Evolutionary conservation across 106 monocot genomes (phyloP), one percentile per base, ranked within the genome.

Genomic region (Allium cepa): DNA sequence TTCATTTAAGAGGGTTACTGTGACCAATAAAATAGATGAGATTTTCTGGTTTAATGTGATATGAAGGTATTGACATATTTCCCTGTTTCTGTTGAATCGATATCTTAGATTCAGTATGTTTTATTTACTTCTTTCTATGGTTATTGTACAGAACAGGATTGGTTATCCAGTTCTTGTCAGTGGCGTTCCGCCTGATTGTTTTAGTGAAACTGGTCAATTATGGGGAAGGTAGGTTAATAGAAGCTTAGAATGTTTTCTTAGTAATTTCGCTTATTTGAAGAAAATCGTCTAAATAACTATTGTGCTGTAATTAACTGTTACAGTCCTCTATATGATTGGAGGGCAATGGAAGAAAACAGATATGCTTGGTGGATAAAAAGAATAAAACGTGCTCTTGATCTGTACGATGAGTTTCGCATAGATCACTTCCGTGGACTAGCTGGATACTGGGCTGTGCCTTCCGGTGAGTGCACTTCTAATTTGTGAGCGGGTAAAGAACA

Each of bases 261-360:
- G 13, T 53, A 53, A 10, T 53, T 53, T 22, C 22, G 22, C 22
- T 22, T 22, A 22, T 22, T 22, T 22, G 22, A 22, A 22, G 22
- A 22, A 22, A 22, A 22, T 22, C 22, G 1, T 22, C 22, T 22
- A 22, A 22, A 22, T 22, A 22, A 1, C 22, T 22, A 22, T 45
- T 62, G 26, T 56, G 17, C 50, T 62, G 46, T 46, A 13, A 73
- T 80, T 47, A 46, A 14, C 27, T 26, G n/a, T 65, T 53, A 59
- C 75, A 99, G 99, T 68, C 99, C 99, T 75, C 75, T 99, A 3
- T 99, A 99, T 75, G 87, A 99, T 73, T 99, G 99, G 99, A 85
- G 68, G 67, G 84, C 90, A 52, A 99, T 99, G 99, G 90, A 99
- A 69, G 75, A 75, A 15, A 77, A 81, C 61, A 93, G 85, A 46